Percentiles rank a stretch among this genome's conserved stretches.
Conservation (phyloP, 1,139 yeast genomes). For the Entelexis sorbosivorans region DNA sequence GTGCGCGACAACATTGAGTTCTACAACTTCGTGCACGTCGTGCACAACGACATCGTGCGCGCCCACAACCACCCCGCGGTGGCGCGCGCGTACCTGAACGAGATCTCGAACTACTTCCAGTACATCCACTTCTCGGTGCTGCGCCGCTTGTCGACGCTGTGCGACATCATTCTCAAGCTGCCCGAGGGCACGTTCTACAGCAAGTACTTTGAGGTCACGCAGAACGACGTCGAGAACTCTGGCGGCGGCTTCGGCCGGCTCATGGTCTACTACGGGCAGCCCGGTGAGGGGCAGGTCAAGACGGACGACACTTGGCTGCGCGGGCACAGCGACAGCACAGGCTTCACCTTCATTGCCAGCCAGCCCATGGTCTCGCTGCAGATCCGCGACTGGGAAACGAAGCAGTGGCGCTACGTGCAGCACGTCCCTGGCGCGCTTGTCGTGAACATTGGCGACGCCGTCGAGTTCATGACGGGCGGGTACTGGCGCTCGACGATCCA, state of each 20-base stretch:
- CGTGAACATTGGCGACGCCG: slow-evolving; percentile 42
- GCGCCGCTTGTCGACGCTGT: slow-evolving; percentile 32
- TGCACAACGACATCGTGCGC: slow-evolving; percentile 12
- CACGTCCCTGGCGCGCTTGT: slow-evolving; percentile 35
- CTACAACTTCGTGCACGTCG: slow-evolving; percentile 31
- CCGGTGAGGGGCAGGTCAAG: slow-evolving; percentile 27
- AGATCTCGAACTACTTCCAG: slow-evolving; percentile 34
- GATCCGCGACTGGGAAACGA: slow-evolving; percentile 38
- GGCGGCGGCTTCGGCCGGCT: slow-evolving; percentile 39
- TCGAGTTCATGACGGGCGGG: slow-evolving; percentile 42
- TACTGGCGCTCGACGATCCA: slow-evolving; percentile 41
- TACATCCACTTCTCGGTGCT: slow-evolving; percentile 33
- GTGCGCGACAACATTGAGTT: slow-evolving; percentile 37
- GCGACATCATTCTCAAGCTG: slow-evolving; percentile 36
- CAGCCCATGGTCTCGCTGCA: slow-evolving; percentile 42
- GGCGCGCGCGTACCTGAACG: slow-evolving; percentile 32
- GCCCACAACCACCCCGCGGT: slow-evolving; percentile 33
- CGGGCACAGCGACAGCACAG: slow-evolving; percentile 44
- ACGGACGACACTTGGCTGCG: slow-evolving; percentile 38
- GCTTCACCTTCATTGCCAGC: slow-evolving; percentile 40
- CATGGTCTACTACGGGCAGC: slow-evolving; percentile 36
- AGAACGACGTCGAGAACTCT: slow-evolving; percentile 27
- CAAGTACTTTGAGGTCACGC: slow-evolving; percentile 30
- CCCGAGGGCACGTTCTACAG: slow-evolving; percentile 37
- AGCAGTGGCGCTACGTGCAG: slow-evolving; percentile 41